Conservation (phyloP, 768 basidiomycete genomes). For the Mycena latifolia region DNA sequence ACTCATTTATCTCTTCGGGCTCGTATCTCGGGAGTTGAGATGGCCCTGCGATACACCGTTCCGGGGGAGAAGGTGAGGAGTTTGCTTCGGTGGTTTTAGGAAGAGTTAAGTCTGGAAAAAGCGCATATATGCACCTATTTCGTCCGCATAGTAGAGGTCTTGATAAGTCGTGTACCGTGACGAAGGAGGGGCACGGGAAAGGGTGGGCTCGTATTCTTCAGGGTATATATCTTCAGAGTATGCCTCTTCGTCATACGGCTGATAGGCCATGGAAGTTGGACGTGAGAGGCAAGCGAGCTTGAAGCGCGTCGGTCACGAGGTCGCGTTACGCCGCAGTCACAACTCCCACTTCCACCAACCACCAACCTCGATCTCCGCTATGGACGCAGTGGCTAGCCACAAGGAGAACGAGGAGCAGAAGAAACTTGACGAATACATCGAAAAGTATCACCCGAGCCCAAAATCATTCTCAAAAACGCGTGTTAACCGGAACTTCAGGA, state of each 20-base stretch:
- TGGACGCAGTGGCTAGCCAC: constrained; percentile 18
- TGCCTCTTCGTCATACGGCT: background rate
- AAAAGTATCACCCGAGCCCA: constrained; percentile 62
- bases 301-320: constrained; percentile 15
- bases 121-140: constrained; percentile 54
- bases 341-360: background rate
- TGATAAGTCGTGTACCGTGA: constrained; percentile 8
- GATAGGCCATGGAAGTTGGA: constrained; percentile 15
- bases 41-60: constrained; percentile 32
- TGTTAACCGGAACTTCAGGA: constrained; percentile 59
- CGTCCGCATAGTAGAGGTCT: constrained; percentile 49
- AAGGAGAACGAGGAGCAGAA: constrained; percentile 57
- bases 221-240: constrained; percentile 1
- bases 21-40: constrained; percentile 5
- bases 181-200: background rate
- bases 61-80: constrained; percentile 47
- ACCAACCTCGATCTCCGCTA: background rate
- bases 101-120: constrained; percentile 1
- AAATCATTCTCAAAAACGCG: constrained; percentile 27
- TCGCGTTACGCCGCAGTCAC: constrained; percentile 6
- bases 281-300: background rate
- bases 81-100: constrained; percentile 7
- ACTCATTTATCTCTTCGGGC: constrained; percentile 25
- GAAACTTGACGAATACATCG: constrained; percentile 82
- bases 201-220: background rate